These are phyloP conservation scores for Kurtzmaniella quercitrusa DNA, from an alignment of 1,139 yeast species.

Conservation along the genomic window DNA sequence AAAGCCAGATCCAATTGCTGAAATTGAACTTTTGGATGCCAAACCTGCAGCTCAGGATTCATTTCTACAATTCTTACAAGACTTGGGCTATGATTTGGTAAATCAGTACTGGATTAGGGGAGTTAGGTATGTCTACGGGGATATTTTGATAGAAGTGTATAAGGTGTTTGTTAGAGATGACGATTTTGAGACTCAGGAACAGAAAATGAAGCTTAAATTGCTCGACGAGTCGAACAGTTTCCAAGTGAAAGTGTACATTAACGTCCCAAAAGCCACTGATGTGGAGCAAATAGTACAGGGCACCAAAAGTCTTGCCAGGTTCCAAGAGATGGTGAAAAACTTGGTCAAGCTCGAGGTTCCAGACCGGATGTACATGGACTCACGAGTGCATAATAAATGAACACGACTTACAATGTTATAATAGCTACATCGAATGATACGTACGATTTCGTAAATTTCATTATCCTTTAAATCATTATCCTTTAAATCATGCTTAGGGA, in stretches of 20 bases:
- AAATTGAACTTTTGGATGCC: not conserved
- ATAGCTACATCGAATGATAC: no score
- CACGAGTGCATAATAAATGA: constrained; percentile 40
- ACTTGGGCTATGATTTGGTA: constrained; percentile 66
- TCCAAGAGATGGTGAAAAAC: constrained; percentile 65
- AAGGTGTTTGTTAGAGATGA: constrained; percentile 46
- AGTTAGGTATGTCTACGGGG: constrained; percentile 58
- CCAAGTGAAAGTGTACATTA: constrained; percentile 63
- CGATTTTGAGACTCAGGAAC: constrained; percentile 15
- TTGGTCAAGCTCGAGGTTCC: constrained; percentile 68
- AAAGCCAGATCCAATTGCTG: not conserved
- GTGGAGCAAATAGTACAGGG: constrained; percentile 67
- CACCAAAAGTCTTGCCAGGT: constrained; percentile 52
- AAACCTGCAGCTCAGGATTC: constrained; percentile 22
- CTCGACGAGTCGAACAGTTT: constrained; percentile 55
- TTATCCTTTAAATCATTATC: no score
- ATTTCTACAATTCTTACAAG: constrained; percentile 49
- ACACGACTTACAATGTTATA: no score
- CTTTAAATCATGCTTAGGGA: no score
- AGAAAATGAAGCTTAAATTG: constrained; percentile 34
- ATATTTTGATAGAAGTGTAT: constrained; percentile 56
- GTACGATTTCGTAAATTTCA: no score
- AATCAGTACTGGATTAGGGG: constrained; percentile 70
- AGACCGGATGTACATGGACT: constrained; percentile 77
- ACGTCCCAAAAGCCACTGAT: constrained; percentile 70